Evolutionary conservation across 352 stramenopile genomes (phyloP), one percentile per base, ranked within the genome.

Genomic region (Pythium angustatum): DNA sequence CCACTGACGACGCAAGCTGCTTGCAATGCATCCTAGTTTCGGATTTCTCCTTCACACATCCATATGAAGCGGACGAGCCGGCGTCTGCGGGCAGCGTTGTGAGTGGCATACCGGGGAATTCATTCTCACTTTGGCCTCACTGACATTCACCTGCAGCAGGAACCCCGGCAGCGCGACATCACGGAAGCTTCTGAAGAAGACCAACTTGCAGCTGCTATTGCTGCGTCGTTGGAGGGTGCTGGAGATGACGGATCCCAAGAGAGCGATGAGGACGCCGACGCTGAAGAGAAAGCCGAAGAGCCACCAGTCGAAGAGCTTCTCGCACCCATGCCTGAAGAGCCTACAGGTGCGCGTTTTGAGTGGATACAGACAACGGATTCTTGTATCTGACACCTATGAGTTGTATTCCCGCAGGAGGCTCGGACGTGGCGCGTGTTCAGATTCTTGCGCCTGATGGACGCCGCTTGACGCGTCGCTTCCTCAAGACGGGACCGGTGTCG

Each of bases 191-290:
- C 81, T 0, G 86, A 93, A 73, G 84, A 93, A 19, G 83, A 92
- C 31, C 79, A 95, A 50, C 59, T 95, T 14, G 83, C 82, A 49
- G 84, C 84, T 49, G 86, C 86, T 17, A 95, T 95, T 31, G 86
- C 82, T 19, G 86, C 82, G 10, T 95, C 86, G 11, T 71, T 94
- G 67, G 71, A 92, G 67, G 72, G 75, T 36, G 73, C 68, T 43
- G 71, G 59, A 15, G 68, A 73, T 40, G 79, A 83, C n/a, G 59
- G 45, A 8, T 70, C 73, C 9, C 33, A 69, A 59, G 57, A 61
- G 2, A 66, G 77, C 34, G 61, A 79, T 21, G 44, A 81, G 3
- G 48, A 75, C 10, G 73, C 78, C 9, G 62, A 80, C 12, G 71
- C 80, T 48, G 80, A 83, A 58, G 73, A 83, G 48, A 72, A 70